Base-by-base conservation (phyloP, 2,329 filamentous ascomycete genomes). In the Fusarium mundagurra region DNA sequence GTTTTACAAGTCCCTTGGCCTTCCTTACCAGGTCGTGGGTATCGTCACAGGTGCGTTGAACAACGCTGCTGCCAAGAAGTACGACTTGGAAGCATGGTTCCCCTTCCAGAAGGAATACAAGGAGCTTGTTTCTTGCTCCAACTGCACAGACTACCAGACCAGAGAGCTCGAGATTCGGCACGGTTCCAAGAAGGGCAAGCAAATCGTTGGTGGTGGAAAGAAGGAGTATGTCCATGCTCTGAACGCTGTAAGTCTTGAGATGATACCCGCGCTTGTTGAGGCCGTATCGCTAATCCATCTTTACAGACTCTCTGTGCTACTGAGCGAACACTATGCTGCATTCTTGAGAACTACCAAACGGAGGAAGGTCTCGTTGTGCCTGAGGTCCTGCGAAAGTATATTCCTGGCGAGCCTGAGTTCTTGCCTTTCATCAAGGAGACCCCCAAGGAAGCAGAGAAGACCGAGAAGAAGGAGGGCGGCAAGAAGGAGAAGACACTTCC, bases 71-170 rank as follows among this genome's bases (percentile, higher is more conserved):
- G 87, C 94, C 34, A 98, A 98, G 89, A 99, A 99, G 85, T 95
- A 92, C 82, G 96, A 99, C 80, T 88, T 99, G 29, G 96, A 99
- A 83, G 96, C 96, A 6, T 97, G 95, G 94, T 98, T 97, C 83
- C 95, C 94, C 22, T 97, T 93, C 88, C 95, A 98, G 83, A 93
- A 93, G 78, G 96, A 98, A 84, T 99, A 98, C 89, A 98, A 98
- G 86, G 96, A 98, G 86, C 90, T 99, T 34, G 96, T 98, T 58
- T 97, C 94, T 27, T 98, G 95, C 89, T 97, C 94, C 71, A 99
- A 99, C 86, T 99, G 96, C 87, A 97, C 94, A 50, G 96, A 98
- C 82, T 98, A 98, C 87, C 96, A 99, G 87, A 95, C 94, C 31
- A 90, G 96, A 64, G 95, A 95, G 77, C 89, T 99, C 18, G 96